Base-by-base conservation (phyloP, 2,329 filamentous ascomycete species). In the Bipolaris gigantea region DNA sequence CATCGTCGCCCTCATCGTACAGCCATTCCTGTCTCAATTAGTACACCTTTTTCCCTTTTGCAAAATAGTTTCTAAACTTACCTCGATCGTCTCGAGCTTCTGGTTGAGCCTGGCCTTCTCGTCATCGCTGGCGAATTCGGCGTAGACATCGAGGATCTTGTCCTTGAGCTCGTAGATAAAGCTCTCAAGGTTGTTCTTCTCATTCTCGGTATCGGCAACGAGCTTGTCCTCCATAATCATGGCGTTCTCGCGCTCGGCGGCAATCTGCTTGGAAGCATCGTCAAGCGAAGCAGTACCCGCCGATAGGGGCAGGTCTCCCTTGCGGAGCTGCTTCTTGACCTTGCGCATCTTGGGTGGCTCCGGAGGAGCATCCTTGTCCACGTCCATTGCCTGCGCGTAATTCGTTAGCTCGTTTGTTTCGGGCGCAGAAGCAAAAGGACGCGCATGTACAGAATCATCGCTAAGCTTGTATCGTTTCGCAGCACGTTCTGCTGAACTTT, bases 201-300 rank as follows among this genome's bases (percentile, higher is more conserved):
- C 96, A 82, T 97, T 92, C 75, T 97, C 94, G 34, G 94, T 99
- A 76, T 97, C 94, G 66, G 90, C 90, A 52, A 99, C 92, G 54
- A 97, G 88, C 85, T 97, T 99, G 81, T 99, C 94, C 78, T 97
- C 92, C 86, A 96, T 93, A 66, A 92, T 86, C 94, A 99, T 97
- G 67, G 86, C 75, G 64, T 87, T 83, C 80, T 99, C 94, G 76
- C 88, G 87, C 83, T 99, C 94, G 46, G 82, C 77, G 62, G 87
- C 81, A n/a, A 80, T 71, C 57, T 86, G 79, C 82, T 89, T 93
- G 72, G 80, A 73, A 15, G 81, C 66, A 45, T 84, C 76, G 59
- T 96, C 92, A 53, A 97, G 83, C 34, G 91, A 89, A 44, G 89
- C 85, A 42, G 92, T 96, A 62, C 88, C 92, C 57, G 89, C 84